Evolutionary conservation across 1,284 basidiomycete species (phyloP).

Genomic region (Wolfiporia cocos): DNA sequence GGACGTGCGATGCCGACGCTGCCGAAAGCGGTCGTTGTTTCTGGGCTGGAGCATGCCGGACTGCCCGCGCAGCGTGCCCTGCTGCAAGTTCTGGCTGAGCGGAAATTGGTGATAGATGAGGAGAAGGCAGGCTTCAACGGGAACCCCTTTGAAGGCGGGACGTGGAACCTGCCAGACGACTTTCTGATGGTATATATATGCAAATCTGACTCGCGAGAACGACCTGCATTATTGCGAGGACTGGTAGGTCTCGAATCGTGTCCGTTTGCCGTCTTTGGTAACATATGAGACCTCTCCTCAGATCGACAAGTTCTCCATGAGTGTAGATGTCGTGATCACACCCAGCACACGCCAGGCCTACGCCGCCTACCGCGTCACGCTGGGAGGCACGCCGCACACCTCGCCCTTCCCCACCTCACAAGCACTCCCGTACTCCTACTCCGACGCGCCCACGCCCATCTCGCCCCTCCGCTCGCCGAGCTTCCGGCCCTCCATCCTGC

Average conservation of each 20-base stretch:
- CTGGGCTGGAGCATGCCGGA: slow-evolving; percentile 59
- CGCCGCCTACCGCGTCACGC: slow-evolving; percentile 17
- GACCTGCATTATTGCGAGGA: slow-evolving; percentile 55
- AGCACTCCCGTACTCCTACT: slow-evolving; percentile 28
- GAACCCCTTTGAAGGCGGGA: slow-evolving; percentile 30
- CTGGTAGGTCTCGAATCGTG: slow-evolving; percentile 39
- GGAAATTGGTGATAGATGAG: slow-evolving; percentile 36
- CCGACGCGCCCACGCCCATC: slow-evolving; percentile 20
- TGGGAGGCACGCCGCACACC: slow-evolving; percentile 18
- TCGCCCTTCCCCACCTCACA: slow-evolving; percentile 30
- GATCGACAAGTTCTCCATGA: slow-evolving; percentile 77
- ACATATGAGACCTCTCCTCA: slow-evolving; percentile 21
- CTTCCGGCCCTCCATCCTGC: slow-evolving; percentile 11
- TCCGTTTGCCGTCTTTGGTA: background rate
- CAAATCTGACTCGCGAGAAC: slow-evolving; percentile 50
- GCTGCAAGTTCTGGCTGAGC: slow-evolving; percentile 45
- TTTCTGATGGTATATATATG: slow-evolving; percentile 74
- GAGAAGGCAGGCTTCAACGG: slow-evolving; percentile 12
- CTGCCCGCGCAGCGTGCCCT: slow-evolving; percentile 54
- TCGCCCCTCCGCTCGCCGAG: slow-evolving; percentile 19
- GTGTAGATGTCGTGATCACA: slow-evolving; percentile 41
- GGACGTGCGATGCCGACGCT: slow-evolving; percentile 26
- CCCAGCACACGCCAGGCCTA: slow-evolving; percentile 20
- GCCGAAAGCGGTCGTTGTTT: slow-evolving; percentile 61
- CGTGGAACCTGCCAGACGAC: slow-evolving; percentile 57